Percentiles rank a stretch among this genome's conserved stretches.
Evolutionary conservation across 495 filamentous ascomycete genomes (phyloP).

Genomic region (Rhypophila decipiens): DNA sequence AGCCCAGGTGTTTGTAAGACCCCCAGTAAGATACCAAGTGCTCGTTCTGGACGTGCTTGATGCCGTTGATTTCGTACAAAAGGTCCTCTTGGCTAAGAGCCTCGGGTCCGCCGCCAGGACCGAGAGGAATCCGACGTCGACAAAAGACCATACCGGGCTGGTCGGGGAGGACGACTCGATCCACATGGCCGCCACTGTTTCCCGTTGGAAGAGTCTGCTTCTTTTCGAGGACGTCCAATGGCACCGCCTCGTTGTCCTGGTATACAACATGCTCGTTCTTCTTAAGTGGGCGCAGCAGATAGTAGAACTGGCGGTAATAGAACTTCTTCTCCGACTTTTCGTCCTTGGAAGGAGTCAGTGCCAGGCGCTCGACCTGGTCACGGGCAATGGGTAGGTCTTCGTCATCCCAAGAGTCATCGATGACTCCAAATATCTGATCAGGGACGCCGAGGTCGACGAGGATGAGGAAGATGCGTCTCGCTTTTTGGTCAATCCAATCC

Average conservation of each 20-base stretch:
- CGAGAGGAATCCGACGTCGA: constrained; percentile 66
- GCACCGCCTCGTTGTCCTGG: constrained; percentile 70
- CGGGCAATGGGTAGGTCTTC: constrained; percentile 75
- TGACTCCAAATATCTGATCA: constrained; percentile 76
- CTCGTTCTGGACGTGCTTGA: constrained; percentile 61
- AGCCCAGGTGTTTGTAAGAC: constrained; percentile 69
- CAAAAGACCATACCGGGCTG: constrained; percentile 55
- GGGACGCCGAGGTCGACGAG: constrained; percentile 73
- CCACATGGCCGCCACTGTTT: constrained; percentile 46
- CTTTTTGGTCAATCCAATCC: constrained; percentile 82
- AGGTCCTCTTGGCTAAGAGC: constrained; percentile 61
- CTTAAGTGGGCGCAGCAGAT: constrained; percentile 62
- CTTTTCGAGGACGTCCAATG: constrained; percentile 60
- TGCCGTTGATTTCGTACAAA: constrained; percentile 56
- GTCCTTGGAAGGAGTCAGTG: constrained; percentile 54
- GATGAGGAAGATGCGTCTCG: constrained; percentile 75
- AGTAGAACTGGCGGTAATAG: constrained; percentile 75
- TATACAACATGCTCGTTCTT: constrained; percentile 70
- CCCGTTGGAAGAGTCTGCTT: constrained; percentile 40
- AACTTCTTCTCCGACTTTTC: constrained; percentile 66
- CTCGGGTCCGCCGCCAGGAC: constrained; percentile 40
- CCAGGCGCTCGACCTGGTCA: constrained; percentile 61
- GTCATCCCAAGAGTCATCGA: constrained; percentile 85
- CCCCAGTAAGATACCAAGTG: constrained; percentile 77
- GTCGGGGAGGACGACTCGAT: constrained; percentile 62